Conservation (phyloP, 129 eudicot species). For the Centella asiatica region DNA sequence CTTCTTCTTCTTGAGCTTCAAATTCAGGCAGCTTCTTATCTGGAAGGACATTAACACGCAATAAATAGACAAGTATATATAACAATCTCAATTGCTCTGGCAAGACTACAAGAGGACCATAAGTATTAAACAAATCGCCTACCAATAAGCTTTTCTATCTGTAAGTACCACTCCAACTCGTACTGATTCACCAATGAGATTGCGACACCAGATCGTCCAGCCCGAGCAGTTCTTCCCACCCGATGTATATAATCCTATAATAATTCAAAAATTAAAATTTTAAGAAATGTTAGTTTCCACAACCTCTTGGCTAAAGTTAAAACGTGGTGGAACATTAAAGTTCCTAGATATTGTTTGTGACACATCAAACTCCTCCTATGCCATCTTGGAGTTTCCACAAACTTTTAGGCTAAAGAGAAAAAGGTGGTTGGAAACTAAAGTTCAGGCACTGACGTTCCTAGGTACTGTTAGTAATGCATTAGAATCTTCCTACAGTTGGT, state of each 20-base stretch:
- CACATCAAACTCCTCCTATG: no score
- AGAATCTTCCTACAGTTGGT: no score
- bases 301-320: neutral
- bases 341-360: no score
- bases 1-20: slow-evolving; percentile 71
- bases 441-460: no score
- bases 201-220: slow-evolving; percentile 92
- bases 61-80: neutral
- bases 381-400: no score
- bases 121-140: slow-evolving; percentile 3
- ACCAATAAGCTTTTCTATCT: slow-evolving; percentile 87
- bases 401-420: no score
- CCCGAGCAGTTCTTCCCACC: slow-evolving; percentile 99
- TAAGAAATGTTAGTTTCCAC: neutral
- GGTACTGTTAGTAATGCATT: no score
- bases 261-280: slow-evolving; percentile 5
- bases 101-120: neutral
- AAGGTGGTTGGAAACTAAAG: no score
- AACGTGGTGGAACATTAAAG: neutral
- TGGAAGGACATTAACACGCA: slow-evolving; percentile 16
- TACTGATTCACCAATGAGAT: slow-evolving; percentile 86
- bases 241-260: slow-evolving; percentile 87
- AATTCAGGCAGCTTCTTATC: slow-evolving; percentile 65
- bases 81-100: no score
- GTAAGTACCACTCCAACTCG: slow-evolving; percentile 86